Evolutionary conservation across 1,284 basidiomycete genomes (phyloP).

Genomic region (Naganishia albida): DNA sequence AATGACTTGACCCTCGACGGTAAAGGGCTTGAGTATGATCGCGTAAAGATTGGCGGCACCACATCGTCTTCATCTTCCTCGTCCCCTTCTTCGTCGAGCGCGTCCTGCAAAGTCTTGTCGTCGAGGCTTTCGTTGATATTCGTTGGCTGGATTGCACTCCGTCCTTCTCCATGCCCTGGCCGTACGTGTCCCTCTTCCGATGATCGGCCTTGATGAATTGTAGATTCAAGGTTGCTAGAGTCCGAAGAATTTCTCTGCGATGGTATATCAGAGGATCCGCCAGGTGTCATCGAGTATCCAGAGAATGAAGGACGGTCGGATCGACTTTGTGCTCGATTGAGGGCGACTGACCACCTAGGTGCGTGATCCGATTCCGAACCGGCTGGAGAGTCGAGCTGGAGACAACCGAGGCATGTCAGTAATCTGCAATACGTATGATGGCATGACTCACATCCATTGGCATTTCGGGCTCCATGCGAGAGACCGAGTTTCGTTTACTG

Average conservation of each 20-base stretch:
- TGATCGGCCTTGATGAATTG: background rate
- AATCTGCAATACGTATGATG: too few species aligned
- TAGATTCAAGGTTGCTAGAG: conserved; percentile 1
- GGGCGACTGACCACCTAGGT: conserved; percentile 17
- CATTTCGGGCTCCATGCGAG: conserved; percentile 8
- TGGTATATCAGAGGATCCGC: background rate
- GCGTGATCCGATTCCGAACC: conserved; percentile 21
- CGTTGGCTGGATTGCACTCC: background rate
- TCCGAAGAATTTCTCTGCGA: conserved; percentile 9
- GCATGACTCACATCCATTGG: conserved; percentile 16
- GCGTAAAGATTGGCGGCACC: conserved; percentile 37
- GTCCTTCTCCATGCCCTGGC: background rate
- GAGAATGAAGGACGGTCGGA: conserved; percentile 9
- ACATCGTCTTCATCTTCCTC: conserved; percentile 16
- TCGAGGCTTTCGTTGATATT: background rate
- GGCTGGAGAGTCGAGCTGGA: conserved; percentile 11
- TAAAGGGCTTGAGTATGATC: conserved; percentile 45
- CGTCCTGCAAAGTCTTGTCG: background rate
- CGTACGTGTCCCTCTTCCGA: background rate
- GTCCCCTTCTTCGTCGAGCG: background rate
- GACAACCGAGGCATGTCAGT: background rate
- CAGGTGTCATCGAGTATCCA: conserved; percentile 3
- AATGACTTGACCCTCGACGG: conserved; percentile 36
- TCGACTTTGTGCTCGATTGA: conserved; percentile 5
- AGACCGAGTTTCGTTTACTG: conserved; percentile 10